Conservation (phyloP, 148 eudicot genomes). For the Pharnaceum exiguum region DNA sequence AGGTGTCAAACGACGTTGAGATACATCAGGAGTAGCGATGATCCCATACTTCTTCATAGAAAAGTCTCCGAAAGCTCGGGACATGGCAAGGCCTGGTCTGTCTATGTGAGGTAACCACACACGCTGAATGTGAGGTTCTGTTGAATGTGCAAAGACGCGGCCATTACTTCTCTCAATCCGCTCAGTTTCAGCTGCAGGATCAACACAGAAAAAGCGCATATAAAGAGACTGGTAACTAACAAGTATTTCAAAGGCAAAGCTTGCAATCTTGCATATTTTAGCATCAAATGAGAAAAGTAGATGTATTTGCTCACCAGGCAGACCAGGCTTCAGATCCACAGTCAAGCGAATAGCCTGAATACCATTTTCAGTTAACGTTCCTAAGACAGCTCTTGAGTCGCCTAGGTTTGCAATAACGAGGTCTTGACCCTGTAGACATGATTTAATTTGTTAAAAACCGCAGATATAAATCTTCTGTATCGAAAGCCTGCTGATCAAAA, state of each 20-base stretch:
- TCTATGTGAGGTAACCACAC: slow-evolving; percentile 71
- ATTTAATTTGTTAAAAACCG: background rate
- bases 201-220: background rate
- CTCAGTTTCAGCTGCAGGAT: slow-evolving; percentile 52
- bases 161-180: slow-evolving; percentile 56
- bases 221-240: too few relatives aligned
- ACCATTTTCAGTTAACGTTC: slow-evolving; percentile 43
- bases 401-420: slow-evolving; percentile 73
- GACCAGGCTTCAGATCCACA: slow-evolving; percentile 66
- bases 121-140: slow-evolving; percentile 59
- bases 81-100: slow-evolving; percentile 82
- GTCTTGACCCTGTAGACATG: slow-evolving; percentile 39
- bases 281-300: background rate
- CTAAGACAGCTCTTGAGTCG: slow-evolving; percentile 77
- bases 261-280: background rate
- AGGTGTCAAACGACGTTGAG: slow-evolving; percentile 38
- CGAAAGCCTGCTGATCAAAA: too few relatives aligned
- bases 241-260: background rate
- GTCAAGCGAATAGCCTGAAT: slow-evolving; percentile 56
- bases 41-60: slow-evolving; percentile 58
- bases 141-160: slow-evolving; percentile 50
- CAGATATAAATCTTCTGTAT: background rate
- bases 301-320: slow-evolving; percentile 38
- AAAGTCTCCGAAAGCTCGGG: slow-evolving; percentile 77
- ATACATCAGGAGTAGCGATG: slow-evolving; percentile 57